Evolutionary conservation across 2,329 filamentous ascomycete species (phyloP).

Genomic region (Aspergillus terreus): DNA sequence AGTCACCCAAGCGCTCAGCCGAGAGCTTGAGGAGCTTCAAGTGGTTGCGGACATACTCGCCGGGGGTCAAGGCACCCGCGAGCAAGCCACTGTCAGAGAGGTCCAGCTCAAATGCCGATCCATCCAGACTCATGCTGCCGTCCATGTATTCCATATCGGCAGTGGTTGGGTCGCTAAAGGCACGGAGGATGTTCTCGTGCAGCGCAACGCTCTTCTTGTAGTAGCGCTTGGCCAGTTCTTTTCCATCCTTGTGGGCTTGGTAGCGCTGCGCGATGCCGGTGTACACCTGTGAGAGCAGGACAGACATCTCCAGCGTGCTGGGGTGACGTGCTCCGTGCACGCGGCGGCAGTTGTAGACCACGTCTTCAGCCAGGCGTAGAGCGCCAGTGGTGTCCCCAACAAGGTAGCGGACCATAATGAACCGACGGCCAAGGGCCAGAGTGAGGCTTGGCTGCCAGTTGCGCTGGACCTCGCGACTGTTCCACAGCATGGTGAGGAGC

Average conservation of each 20-base stretch:
- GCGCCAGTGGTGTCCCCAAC: conserved; percentile 43
- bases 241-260: conserved; percentile 27
- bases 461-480: conserved; percentile 39
- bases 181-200: conserved; percentile 37
- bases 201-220: conserved; percentile 36
- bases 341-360: conserved; percentile 55
- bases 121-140: conserved; percentile 9
- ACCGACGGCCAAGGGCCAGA: conserved; percentile 48
- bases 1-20: conserved; percentile 37
- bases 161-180: conserved; percentile 33
- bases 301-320: conserved; percentile 48
- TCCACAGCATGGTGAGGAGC: conserved; percentile 45
- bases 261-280: conserved; percentile 39
- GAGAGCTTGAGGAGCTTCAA: conserved; percentile 38
- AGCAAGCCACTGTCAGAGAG: not conserved
- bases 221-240: conserved; percentile 35
- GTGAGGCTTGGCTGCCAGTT: conserved; percentile 38
- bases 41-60: conserved; percentile 33
- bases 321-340: conserved; percentile 48
- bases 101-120: conserved; percentile 8
- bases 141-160: conserved; percentile 19
- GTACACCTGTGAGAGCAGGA: conserved; percentile 50
- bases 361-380: conserved; percentile 49
- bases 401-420: conserved; percentile 50
- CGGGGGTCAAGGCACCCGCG: conserved; percentile 5